Percentiles rank a stretch among this genome's conserved stretches.
Conservation (phyloP, 1,284 basidiomycete genomes). For the Heterobasidion annosum region DNA sequence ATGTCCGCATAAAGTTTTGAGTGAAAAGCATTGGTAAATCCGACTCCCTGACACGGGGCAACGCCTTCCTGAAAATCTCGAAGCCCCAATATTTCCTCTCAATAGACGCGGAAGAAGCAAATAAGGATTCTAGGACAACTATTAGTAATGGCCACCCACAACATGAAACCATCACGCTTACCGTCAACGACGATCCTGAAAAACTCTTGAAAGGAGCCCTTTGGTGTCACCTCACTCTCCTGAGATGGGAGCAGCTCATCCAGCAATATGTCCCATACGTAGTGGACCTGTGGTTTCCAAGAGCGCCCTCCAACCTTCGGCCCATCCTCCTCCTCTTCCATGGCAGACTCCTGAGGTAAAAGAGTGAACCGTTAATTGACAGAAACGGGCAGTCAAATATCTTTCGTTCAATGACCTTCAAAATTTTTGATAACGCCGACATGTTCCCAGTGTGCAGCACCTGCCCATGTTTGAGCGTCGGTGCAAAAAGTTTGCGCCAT, state of each 20-base stretch:
- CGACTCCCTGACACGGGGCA: conserved; percentile 57
- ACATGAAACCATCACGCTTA: conserved; percentile 23
- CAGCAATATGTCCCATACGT: conserved; percentile 84
- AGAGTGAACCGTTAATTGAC: neutral
- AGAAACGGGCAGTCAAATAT: neutral
- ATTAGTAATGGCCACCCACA: neutral
- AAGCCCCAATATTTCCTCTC: conserved; percentile 97
- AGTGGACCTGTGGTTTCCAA: conserved; percentile 91
- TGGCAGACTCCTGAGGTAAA: conserved; percentile 37
- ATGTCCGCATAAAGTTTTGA: conserved; percentile 92
- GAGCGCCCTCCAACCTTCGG: conserved; percentile 22
- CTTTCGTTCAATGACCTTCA: conserved; percentile 49
- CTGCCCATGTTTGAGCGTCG: conserved; percentile 69
- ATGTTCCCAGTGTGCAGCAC: conserved; percentile 70
- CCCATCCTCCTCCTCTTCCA: conserved; percentile 39
- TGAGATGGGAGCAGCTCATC: conserved; percentile 59
- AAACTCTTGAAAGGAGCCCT: conserved; percentile 81
- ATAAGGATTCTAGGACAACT: conserved; percentile 65
- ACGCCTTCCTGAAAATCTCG: conserved; percentile 79
- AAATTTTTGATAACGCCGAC: conserved; percentile 60
- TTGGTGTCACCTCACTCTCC: conserved; percentile 26
- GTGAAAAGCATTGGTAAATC: conserved; percentile 87
- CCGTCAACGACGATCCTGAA: conserved; percentile 89
- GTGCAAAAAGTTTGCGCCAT: conserved; percentile 64
- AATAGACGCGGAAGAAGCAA: conserved; percentile 75